Evolutionary conservation across 768 basidiomycete genomes (phyloP).

Genomic region (Phlebiopsis flavidoalba): DNA sequence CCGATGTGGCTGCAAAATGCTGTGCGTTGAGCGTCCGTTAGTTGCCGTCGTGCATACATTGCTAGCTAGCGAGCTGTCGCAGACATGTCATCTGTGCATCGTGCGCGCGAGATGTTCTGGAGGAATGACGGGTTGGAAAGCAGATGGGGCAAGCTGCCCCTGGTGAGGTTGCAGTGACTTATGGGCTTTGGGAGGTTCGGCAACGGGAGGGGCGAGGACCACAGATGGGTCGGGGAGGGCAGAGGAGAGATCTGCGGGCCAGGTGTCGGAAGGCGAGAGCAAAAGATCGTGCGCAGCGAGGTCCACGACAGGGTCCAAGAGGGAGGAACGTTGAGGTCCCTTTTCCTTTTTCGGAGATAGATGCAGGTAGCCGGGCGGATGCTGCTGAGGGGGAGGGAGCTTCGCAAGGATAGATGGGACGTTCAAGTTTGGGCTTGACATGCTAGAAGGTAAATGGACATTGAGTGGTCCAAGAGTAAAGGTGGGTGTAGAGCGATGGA

Average conservation of each 20-base stretch:
- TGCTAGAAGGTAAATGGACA: constrained; percentile 31
- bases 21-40: constrained; percentile 80
- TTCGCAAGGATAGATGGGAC: constrained; percentile 47
- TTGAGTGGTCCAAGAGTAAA: not conserved
- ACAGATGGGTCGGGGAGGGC: constrained; percentile 20
- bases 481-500: not conserved
- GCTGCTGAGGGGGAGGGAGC: constrained; percentile 41
- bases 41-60: constrained; percentile 89
- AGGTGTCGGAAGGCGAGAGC: constrained; percentile 32
- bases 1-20: constrained; percentile 67
- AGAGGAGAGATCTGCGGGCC: constrained; percentile 9
- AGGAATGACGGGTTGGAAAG: constrained; percentile 33
- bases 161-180: too few relatives aligned
- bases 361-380: constrained; percentile 9
- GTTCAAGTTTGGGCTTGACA: constrained; percentile 32
- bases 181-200: not conserved
- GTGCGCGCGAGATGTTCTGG: constrained; percentile 46
- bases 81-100: constrained; percentile 75
- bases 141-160: not conserved
- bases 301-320: constrained; percentile 2
- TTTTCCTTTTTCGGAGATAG: constrained; percentile 7
- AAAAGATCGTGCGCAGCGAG: constrained; percentile 34
- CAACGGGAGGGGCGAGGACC: not conserved
- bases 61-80: constrained; percentile 66
- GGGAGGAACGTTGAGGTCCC: not conserved